Percentiles rank a stretch among this genome's conserved stretches.
Conservation (phyloP, 352 stramenopile genomes). For the Elongisporangium undulatum region DNA sequence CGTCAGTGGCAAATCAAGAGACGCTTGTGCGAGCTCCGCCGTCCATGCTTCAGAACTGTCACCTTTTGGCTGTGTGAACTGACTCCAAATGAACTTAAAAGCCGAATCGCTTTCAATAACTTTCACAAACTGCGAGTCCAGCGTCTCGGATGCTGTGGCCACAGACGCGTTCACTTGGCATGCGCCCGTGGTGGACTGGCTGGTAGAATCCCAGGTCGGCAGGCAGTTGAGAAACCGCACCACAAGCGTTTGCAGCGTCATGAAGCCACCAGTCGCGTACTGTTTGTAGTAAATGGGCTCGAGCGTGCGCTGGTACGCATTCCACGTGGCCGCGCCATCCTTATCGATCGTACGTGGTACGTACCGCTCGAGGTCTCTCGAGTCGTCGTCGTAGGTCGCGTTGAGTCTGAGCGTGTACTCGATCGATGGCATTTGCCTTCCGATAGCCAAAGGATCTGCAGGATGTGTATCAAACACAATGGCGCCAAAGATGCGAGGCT, state of each 20-base stretch:
- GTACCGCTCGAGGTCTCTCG: constrained; percentile 6
- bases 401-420: constrained; percentile 41
- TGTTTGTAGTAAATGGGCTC: constrained; percentile 16
- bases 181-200: constrained; percentile 14
- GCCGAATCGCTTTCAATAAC: no score
- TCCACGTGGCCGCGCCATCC: constrained; percentile 12
- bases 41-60: constrained; percentile 6
- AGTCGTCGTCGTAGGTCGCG: constrained; percentile 16
- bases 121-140: constrained; percentile 14
- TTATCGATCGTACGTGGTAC: constrained; percentile 21
- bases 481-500: constrained; percentile 32
- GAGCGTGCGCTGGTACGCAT: constrained; percentile 14
- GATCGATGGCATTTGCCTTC: constrained; percentile 15
- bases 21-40: neutral
- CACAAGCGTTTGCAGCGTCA: constrained; percentile 43
- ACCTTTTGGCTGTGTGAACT: constrained; percentile 40
- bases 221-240: constrained; percentile 37
- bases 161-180: constrained; percentile 15
- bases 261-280: constrained; percentile 30
- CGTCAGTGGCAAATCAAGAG: neutral
- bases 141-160: constrained; percentile 3
- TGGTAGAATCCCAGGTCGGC: constrained; percentile 19
- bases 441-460: constrained; percentile 14
- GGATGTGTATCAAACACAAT: constrained; percentile 43
- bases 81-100: neutral